These are phyloP conservation scores for Vanderwaltozyma polyspora DNA, from an alignment of 805 yeast genomes.

Conservation along the genomic window DNA sequence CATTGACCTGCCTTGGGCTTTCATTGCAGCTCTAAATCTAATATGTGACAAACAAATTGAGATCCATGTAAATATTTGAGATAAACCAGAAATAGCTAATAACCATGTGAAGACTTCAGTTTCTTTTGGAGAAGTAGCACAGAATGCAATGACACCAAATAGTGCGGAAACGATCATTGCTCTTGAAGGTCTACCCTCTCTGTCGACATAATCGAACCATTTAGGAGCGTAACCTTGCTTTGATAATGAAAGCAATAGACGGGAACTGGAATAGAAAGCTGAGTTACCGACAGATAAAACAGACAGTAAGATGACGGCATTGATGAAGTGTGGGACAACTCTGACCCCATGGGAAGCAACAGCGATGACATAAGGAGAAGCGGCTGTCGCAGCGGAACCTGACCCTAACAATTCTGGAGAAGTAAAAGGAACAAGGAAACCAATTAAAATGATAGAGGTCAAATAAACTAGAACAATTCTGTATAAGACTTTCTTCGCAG, in stretches of 20 bases:
- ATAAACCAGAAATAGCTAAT: conserved; percentile 48
- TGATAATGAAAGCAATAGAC: conserved; percentile 61
- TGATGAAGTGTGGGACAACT: conserved; percentile 61
- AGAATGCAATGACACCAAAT: conserved; percentile 52
- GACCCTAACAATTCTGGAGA: conserved; percentile 34
- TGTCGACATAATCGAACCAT: conserved; percentile 42
- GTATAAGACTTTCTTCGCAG: conserved; percentile 45
- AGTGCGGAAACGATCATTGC: conserved; percentile 42
- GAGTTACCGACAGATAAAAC: conserved; percentile 71
- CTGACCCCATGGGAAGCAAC: conserved; percentile 46
- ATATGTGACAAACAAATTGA: conserved; percentile 45
- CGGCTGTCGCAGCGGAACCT: conserved; percentile 33
- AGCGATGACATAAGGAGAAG: conserved; percentile 65
- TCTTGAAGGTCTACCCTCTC: conserved; percentile 49
- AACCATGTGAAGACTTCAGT: conserved; percentile 54
- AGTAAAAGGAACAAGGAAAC: conserved; percentile 44
- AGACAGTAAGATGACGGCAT: conserved; percentile 59
- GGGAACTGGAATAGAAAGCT: conserved; percentile 58
- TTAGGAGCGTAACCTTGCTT: conserved; percentile 61
- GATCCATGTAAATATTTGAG: conserved; percentile 54
- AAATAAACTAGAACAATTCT: conserved; percentile 42
- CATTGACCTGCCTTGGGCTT: conserved; percentile 39
- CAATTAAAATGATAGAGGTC: conserved; percentile 36
- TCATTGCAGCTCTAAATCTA: conserved; percentile 48
- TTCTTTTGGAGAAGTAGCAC: conserved; percentile 52